A percentile compares a stretch with the other conserved stretches of the same genome.
phyloP scores from a whole-genome alignment of 345 rosid genomes.

The Aquilaria yunnanensis region DNA sequence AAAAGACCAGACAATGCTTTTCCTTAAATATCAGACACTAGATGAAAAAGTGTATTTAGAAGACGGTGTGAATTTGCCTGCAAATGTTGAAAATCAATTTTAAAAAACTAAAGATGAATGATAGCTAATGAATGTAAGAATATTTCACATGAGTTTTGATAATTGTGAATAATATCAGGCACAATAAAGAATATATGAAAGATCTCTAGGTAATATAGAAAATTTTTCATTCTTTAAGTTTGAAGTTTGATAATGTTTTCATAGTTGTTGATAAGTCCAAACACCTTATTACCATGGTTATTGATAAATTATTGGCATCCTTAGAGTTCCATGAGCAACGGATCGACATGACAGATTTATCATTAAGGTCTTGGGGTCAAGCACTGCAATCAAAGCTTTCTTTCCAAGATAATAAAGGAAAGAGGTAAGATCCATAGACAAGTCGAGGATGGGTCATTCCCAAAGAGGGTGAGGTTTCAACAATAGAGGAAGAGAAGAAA shows the following conservation, averaged over 20 bases:
- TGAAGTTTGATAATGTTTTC: too few relatives aligned
- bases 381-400: not conserved
- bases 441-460: not conserved
- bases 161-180: not conserved
- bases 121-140: too few relatives aligned
- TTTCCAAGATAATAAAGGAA: not conserved
- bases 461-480: not conserved
- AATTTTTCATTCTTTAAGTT: too few relatives aligned
- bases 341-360: not conserved
- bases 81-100: too few relatives aligned
- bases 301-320: not conserved
- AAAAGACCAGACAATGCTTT: not conserved
- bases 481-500: not conserved
- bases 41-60: too few relatives aligned
- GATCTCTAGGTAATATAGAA: not conserved
- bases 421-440: not conserved
- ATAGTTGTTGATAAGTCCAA: not conserved
- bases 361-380: not conserved
- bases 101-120: too few relatives aligned
- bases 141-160: not conserved
- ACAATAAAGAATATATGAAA: not conserved
- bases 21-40: not conserved
- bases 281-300: not conserved
- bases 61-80: too few relatives aligned
- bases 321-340: not conserved